Evolutionary conservation across 1,139 yeast species (phyloP).

Genomic region (Hansenula lynferdii): DNA sequence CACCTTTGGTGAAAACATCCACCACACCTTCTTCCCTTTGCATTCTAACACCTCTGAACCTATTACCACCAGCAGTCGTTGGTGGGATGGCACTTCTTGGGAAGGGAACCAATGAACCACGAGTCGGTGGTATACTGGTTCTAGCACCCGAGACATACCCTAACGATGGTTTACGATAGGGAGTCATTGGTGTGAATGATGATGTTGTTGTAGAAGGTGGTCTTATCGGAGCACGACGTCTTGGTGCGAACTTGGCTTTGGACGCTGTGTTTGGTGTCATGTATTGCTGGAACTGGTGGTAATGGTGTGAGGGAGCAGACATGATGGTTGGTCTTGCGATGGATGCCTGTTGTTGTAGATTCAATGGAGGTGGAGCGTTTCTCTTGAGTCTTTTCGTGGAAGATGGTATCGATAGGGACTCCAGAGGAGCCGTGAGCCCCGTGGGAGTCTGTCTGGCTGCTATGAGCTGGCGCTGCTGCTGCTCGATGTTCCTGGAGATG

Average conservation of each 20-base stretch:
- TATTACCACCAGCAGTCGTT: conserved; percentile 20
- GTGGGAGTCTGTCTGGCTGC: conserved; percentile 32
- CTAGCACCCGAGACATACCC: conserved; percentile 1
- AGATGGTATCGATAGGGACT: conserved; percentile 26
- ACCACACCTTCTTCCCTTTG: conserved; percentile 26
- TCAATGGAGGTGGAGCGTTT: conserved; percentile 43
- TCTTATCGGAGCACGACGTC: not conserved
- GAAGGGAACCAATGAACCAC: no score
- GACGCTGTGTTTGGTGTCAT: conserved; percentile 13
- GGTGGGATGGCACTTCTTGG: conserved; percentile 19
- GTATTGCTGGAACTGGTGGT: conserved; percentile 13
- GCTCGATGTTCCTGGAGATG: conserved; percentile 41
- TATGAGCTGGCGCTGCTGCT: conserved; percentile 43
- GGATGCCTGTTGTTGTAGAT: conserved; percentile 18
- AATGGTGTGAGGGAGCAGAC: conserved; percentile 44
- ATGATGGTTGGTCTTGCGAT: conserved; percentile 32
- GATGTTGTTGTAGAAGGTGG: not conserved
- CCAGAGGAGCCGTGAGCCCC: conserved; percentile 21
- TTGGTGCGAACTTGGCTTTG: not conserved
- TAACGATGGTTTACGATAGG: not conserved
- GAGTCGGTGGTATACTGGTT: not conserved
- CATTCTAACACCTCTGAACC: conserved; percentile 10
- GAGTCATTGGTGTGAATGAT: conserved; percentile 2
- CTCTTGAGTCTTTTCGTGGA: conserved; percentile 36
- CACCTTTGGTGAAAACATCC: conserved; percentile 44